A percentile compares a stretch with the other conserved stretches of the same genome.
Evolutionary conservation across 768 basidiomycete species (phyloP).

Genomic region (Boletellus sp.): DNA sequence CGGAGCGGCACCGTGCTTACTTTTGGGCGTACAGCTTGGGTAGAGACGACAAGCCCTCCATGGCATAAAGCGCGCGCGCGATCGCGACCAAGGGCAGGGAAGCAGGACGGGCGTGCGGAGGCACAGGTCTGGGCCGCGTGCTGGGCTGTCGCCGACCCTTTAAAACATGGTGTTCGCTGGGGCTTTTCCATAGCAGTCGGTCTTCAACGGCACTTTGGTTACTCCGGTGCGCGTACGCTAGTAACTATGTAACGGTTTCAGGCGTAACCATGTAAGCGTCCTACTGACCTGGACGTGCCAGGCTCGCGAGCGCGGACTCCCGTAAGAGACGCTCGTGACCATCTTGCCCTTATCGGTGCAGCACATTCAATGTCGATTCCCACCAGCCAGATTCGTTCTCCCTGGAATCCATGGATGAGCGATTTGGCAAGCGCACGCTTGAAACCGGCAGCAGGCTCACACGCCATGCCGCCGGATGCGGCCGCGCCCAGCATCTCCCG

Average conservation of each 20-base stretch:
- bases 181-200: background rate
- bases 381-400: background rate
- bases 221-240: background rate
- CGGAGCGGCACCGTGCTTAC: background rate
- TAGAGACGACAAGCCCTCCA: too few relatives aligned
- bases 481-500: too few relatives aligned
- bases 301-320: too few relatives aligned
- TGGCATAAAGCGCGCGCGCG: background rate
- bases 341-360: background rate
- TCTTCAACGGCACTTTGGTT: background rate
- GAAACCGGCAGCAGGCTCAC: background rate
- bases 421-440: background rate
- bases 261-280: background rate
- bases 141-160: background rate
- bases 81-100: background rate
- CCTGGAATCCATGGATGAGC: too few relatives aligned
- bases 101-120: too few relatives aligned
- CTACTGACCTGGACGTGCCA: background rate
- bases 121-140: too few relatives aligned
- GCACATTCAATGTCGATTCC: background rate
- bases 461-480: too few relatives aligned
- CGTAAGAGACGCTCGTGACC: background rate
- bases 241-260: conserved; percentile 1
- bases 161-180: background rate
- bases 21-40: background rate